Evolutionary conservation across 2,329 filamentous ascomycete species (phyloP).

Genomic region (Beauveria medogensis): DNA sequence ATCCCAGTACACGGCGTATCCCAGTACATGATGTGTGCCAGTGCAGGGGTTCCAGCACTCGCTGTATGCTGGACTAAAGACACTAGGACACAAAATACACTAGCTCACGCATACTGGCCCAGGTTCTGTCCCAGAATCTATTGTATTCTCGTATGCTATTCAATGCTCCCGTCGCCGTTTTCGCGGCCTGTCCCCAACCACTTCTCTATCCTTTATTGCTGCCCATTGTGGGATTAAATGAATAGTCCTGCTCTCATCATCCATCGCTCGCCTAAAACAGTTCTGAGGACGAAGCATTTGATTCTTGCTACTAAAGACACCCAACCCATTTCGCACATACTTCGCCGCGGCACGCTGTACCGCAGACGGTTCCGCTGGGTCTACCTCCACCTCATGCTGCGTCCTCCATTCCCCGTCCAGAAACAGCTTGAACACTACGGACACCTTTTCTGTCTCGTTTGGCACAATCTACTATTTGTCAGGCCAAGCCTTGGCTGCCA

Average conservation of each 20-base stretch:
- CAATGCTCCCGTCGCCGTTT: background rate
- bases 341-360: background rate
- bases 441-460: background rate
- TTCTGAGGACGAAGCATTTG: constrained; percentile 1
- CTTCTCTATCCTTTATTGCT: background rate
- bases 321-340: background rate
- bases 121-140: background rate
- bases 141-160: background rate
- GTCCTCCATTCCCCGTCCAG: background rate
- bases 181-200: background rate
- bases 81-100: background rate
- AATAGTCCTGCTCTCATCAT: background rate
- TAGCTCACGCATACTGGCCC: background rate
- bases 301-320: constrained; percentile 3
- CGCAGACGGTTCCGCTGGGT: background rate
- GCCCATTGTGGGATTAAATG: constrained; percentile 1
- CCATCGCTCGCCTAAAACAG: background rate
- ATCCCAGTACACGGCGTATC: background rate
- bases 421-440: background rate
- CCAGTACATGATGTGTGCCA: background rate
- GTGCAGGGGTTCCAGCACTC: background rate
- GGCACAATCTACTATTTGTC: background rate
- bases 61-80: background rate
- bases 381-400: background rate
- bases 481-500: background rate